A percentile compares a stretch with the other conserved stretches of the same genome.
phyloP scores from a whole-genome alignment of 768 basidiomycete genomes.

The button mushroom (Agaricus bisporus) region DNA sequence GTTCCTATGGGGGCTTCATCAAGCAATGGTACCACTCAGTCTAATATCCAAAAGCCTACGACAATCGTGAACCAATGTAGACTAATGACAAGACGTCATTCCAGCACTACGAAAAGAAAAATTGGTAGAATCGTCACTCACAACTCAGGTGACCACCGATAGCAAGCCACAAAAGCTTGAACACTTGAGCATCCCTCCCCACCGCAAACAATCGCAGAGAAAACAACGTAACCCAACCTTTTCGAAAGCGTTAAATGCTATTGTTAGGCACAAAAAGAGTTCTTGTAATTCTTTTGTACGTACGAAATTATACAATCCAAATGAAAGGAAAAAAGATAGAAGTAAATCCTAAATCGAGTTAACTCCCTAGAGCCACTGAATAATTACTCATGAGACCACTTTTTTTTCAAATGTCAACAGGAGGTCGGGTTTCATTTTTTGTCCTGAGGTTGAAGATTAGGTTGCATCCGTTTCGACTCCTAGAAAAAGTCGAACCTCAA shows the following conservation, averaged over 20 bases:
- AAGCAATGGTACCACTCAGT: too few relatives aligned
- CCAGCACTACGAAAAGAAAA: too few relatives aligned
- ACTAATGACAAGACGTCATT: too few relatives aligned
- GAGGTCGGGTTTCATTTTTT: neutral
- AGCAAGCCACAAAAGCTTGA: slow-evolving; percentile 26
- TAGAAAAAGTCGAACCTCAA: neutral
- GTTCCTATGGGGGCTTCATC: too few relatives aligned
- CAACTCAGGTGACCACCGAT: neutral
- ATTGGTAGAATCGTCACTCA: neutral
- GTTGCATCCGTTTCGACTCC: neutral
- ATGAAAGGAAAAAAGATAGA: neutral
- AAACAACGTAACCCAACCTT: neutral
- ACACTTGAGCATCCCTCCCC: slow-evolving; percentile 28
- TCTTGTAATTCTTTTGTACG: slow-evolving; percentile 2
- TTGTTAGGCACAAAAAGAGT: neutral
- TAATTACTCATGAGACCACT: neutral
- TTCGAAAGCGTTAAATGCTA: neutral
- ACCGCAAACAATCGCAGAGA: neutral
- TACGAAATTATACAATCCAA: neutral
- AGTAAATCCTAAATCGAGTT: neutral
- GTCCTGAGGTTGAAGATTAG: neutral
- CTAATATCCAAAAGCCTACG: too few relatives aligned
- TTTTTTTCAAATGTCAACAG: neutral
- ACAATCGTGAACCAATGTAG: too few relatives aligned
- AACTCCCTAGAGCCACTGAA: neutral